Conservation (phyloP, 768 basidiomycete species). For the Termitomyces sp. region DNA sequence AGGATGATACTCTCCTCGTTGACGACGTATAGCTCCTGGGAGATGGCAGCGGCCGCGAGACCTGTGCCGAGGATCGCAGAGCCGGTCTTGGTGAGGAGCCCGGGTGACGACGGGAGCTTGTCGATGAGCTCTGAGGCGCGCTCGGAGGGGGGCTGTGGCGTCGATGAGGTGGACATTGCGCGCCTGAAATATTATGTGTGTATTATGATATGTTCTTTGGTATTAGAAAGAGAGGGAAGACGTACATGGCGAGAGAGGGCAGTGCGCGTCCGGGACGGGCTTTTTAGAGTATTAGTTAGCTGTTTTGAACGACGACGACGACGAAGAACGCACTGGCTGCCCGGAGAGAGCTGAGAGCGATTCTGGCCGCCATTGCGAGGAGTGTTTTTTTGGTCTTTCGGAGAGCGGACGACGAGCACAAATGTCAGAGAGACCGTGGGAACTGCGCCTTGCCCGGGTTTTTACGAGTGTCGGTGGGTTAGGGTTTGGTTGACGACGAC, state of each 20-base stretch:
- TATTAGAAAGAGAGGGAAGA: slow-evolving; percentile 27
- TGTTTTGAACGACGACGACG: neutral
- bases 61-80: slow-evolving; percentile 89
- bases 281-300: slow-evolving; percentile 15
- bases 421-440: slow-evolving; percentile 31
- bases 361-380: slow-evolving; percentile 63
- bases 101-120: slow-evolving; percentile 79
- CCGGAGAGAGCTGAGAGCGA: slow-evolving; percentile 63
- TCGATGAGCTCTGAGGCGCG: slow-evolving; percentile 90
- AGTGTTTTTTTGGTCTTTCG: slow-evolving; percentile 12
- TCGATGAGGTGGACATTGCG: slow-evolving; percentile 57
- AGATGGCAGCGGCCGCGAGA: slow-evolving; percentile 87
- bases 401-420: slow-evolving; percentile 26
- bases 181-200: slow-evolving; percentile 40
- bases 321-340: slow-evolving; percentile 45
- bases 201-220: neutral
- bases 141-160: slow-evolving; percentile 68
- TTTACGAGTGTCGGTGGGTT: slow-evolving; percentile 33
- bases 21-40: slow-evolving; percentile 95
- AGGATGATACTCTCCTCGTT: slow-evolving; percentile 95
- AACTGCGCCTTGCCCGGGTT: slow-evolving; percentile 32
- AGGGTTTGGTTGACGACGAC: slow-evolving; percentile 17
- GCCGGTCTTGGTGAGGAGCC: slow-evolving; percentile 93
- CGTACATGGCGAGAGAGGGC: slow-evolving; percentile 42
- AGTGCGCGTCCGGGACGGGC: slow-evolving; percentile 51